Base-by-base conservation (phyloP, 2,329 filamentous ascomycete genomes). In the Apiospora marii region DNA sequence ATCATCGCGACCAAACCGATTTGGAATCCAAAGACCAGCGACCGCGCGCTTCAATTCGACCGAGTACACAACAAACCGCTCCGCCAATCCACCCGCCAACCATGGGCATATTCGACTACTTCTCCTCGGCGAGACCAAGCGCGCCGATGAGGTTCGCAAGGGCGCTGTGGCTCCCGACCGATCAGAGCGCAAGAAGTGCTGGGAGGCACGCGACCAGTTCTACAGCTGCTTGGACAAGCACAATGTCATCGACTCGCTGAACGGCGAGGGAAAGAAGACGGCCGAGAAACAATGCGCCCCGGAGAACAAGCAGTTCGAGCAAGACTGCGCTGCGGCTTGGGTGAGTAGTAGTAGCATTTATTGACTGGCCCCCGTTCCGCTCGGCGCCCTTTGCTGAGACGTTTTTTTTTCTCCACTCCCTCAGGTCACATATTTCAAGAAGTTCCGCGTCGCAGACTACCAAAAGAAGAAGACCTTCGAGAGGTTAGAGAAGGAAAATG, bases 341-440 rank as follows among this genome's bases (percentile, higher is more conserved):
- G 96, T 97, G 84, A 77, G 92, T 88, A 67, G 92, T 88, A 67
- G 3, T 44, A 41, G 37, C 2, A 3, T 14, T 43, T 14, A 27
- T 16, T 41, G 10, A 22, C 44, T 48, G 41, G 68, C 46, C 46
- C 4, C 49, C 16, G 58, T 64, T 37, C 51, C 68, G 67, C 41
- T 71, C 7, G 58, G 41, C 68, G 73, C 30, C 69, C 72, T 44
- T 70, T 68, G 34, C 48, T 41, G 61, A 41, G 41, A 7, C 53
- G 19, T 41, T 14, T 64, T 30, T 13, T 19, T 14, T 64, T 30
- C 41, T 19, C 13, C 27, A 24, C 24, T 13, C 22, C 64, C 34
- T 71, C 78, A 96, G 94, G 93, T 98, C 74, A 94, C 95, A 84
- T 98, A 99, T 84, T 99, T 99, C 85, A 98, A 98, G 87, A 95